Conservation (phyloP, 1,139 yeast species). For the Lodderomyces orthopsilosis region DNA sequence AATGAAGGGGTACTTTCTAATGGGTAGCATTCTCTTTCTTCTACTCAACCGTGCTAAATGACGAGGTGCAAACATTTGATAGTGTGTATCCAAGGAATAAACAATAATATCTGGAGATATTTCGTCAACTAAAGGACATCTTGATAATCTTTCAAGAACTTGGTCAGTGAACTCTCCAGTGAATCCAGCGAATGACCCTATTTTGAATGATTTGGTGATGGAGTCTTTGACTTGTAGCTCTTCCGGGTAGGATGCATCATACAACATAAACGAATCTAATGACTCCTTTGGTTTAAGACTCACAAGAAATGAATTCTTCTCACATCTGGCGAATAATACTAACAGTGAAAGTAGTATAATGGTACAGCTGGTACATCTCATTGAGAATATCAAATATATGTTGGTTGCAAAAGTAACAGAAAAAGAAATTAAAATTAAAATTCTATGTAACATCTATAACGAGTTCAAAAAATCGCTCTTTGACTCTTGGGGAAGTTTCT, state of each 20-base stretch:
- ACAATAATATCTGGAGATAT: conserved; percentile 58
- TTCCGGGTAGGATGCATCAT: conserved; percentile 32
- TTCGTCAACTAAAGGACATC: conserved; percentile 53
- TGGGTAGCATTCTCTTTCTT: conserved; percentile 28
- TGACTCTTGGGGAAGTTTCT: conserved; percentile 58
- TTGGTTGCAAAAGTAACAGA: conserved; percentile 1
- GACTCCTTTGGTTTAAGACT: conserved; percentile 27
- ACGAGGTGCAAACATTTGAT: conserved; percentile 55
- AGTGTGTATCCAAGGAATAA: conserved; percentile 39
- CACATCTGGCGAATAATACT: neutral
- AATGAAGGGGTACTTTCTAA: conserved; percentile 21
- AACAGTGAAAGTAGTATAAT: neutral
- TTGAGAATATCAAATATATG: neutral
- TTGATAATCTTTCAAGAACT: conserved; percentile 32
- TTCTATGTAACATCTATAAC: conserved; percentile 15
- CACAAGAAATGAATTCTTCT: conserved; percentile 10
- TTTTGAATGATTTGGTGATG: conserved; percentile 45
- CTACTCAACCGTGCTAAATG: conserved; percentile 68
- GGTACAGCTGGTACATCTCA: neutral
- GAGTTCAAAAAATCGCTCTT: conserved; percentile 48
- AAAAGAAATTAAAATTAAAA: conserved; percentile 8
- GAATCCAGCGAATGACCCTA: conserved; percentile 65
- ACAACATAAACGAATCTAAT: conserved; percentile 37
- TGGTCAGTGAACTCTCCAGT: conserved; percentile 54
- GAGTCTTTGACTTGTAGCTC: conserved; percentile 39